Evolutionary conservation across 2,329 filamentous ascomycete genomes (phyloP), one percentile per base, ranked within the genome.

Genomic region (Fusarium coffeatum): DNA sequence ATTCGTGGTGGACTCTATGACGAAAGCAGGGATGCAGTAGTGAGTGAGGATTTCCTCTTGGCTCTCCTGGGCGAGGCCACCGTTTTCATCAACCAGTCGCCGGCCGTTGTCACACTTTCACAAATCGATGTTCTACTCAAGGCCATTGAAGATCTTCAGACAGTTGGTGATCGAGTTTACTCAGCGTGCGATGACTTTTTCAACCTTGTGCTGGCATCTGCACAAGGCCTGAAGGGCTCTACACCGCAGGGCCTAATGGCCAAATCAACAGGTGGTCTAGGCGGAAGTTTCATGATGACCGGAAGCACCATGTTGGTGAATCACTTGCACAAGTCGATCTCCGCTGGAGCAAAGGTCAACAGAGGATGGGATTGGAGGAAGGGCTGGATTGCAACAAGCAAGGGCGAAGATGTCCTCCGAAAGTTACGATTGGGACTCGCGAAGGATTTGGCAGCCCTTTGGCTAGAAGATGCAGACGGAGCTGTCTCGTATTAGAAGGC

Each of bases 1-100:
- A 97, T 98, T 73, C 92, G 93, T 60, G 95, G 95, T 58, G 95
- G 95, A 2, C 84, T 98, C 4, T 97, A 94, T 78, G 94, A 98
- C 76, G 89, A 90, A 25, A 87, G 88, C 20, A 88, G 92, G 15
- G 92, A 94, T 75, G 90, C 93, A 1, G 93, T 97, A 9, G 92
- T 98, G 20, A 93, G 93, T 73, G 92, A 97, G 67, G 95, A 98
- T 74, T 94, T 94, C 55, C 81, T 98, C 23, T 84, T 98, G 11
- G 89, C 92, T 5, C 84, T 98, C 16, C 86, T 98, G 2, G 94
- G 93, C 54, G 95, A 98, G 81, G 89, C 91, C 0, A 87, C 95
- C 6, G 87, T 93, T 3, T 93, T 97, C 66, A 83, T 97, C 64
- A 88, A 90, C 74, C 83, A 89, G 70, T 77, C 77, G 13, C 79